Evolutionary conservation across 495 filamentous ascomycete genomes (phyloP).

Genomic region (Penicillium steckii): DNA sequence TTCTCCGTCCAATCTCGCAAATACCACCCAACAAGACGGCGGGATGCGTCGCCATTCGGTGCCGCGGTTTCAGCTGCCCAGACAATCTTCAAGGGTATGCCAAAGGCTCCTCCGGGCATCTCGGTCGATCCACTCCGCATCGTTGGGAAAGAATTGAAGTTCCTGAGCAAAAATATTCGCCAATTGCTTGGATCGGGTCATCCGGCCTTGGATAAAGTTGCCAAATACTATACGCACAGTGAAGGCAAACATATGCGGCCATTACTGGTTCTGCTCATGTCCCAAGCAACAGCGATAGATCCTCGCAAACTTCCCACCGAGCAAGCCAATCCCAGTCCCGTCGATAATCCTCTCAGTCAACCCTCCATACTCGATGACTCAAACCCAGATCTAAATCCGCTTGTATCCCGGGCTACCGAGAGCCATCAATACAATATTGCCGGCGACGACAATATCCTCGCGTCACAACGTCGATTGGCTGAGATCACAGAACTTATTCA

Average conservation of each 20-base stretch:
- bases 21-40: slow-evolving; percentile 44
- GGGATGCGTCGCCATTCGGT: slow-evolving; percentile 54
- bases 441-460: slow-evolving; percentile 49
- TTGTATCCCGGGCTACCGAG: slow-evolving; percentile 51
- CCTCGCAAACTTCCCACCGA: slow-evolving; percentile 56
- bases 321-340: slow-evolving; percentile 39
- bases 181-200: slow-evolving; percentile 88
- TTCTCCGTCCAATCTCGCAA: slow-evolving; percentile 35
- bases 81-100: slow-evolving; percentile 72
- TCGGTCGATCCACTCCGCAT: slow-evolving; percentile 74
- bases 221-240: slow-evolving; percentile 97
- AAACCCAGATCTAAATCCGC: slow-evolving; percentile 67
- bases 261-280: slow-evolving; percentile 93
- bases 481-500: slow-evolving; percentile 98
- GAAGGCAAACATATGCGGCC: slow-evolving; percentile 97
- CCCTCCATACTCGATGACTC: slow-evolving; percentile 71
- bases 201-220: slow-evolving; percentile 87
- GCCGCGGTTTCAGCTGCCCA: slow-evolving; percentile 77
- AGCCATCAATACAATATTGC: slow-evolving; percentile 43
- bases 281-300: slow-evolving; percentile 78
- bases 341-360: slow-evolving; percentile 78
- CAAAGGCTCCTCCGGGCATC: slow-evolving; percentile 55
- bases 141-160: slow-evolving; percentile 94
- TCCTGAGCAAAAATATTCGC: slow-evolving; percentile 83
- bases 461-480: slow-evolving; percentile 83